Conservation (phyloP, 495 filamentous ascomycete species). For the Xylona heveae region DNA sequence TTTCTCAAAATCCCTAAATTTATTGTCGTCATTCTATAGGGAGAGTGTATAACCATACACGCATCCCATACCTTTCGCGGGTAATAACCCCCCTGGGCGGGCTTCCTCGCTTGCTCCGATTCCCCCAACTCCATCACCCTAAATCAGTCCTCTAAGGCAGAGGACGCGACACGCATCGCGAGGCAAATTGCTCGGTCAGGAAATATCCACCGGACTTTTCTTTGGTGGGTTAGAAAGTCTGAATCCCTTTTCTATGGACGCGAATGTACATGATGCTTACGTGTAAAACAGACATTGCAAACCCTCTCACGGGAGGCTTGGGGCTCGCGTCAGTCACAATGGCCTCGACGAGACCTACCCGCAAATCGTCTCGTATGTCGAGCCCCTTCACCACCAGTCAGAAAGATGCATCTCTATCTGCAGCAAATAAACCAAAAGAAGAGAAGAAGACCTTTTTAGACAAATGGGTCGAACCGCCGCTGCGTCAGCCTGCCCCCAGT, state of each 20-base stretch:
- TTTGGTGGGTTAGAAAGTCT: too few relatives aligned
- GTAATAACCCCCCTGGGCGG: too few relatives aligned
- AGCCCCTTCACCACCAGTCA: slow-evolving; percentile 2
- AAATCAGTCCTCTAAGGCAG: too few relatives aligned
- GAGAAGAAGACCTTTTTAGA: slow-evolving; percentile 22
- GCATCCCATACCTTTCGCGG: background rate
- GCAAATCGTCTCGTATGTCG: slow-evolving; percentile 3
- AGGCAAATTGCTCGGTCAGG: too few relatives aligned
- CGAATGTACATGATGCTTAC: too few relatives aligned
- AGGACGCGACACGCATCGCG: too few relatives aligned
- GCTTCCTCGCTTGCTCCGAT: too few relatives aligned
- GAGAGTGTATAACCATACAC: too few relatives aligned
- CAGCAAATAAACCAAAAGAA: slow-evolving; percentile 9
- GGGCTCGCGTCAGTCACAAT: slow-evolving; percentile 2
- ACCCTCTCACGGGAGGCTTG: slow-evolving; percentile 1
- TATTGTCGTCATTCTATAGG: background rate
- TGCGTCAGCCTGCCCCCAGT: slow-evolving; percentile 40
- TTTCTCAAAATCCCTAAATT: background rate
- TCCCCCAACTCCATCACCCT: too few relatives aligned
- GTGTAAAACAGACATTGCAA: slow-evolving; percentile 1
- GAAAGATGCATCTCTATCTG: slow-evolving; percentile 16
- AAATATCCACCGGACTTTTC: too few relatives aligned
- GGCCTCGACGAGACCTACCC: slow-evolving; percentile 3
- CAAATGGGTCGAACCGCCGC: slow-evolving; percentile 50
- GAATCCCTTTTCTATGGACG: too few relatives aligned